Percentiles rank a stretch among this genome's conserved stretches.
These are phyloP conservation scores for Paecilomyces fulvus DNA, from an alignment of 2,329 filamentous ascomycete genomes.

Conservation along the genomic window DNA sequence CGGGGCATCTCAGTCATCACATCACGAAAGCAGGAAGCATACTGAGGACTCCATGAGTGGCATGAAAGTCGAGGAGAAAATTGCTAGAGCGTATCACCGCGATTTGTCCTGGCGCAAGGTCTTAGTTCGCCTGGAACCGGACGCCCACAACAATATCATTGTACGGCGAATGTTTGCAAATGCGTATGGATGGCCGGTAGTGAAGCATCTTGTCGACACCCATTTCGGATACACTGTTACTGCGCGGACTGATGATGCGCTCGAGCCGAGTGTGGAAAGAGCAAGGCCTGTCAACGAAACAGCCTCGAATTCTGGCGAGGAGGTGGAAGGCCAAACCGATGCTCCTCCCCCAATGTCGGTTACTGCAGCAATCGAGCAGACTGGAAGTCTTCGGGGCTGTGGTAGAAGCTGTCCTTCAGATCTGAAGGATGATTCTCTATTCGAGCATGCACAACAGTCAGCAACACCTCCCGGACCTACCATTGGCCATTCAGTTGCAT, in stretches of 20 bases:
- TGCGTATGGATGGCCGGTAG: constrained; percentile 93
- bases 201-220: constrained; percentile 89
- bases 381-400: not conserved
- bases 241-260: constrained; percentile 58
- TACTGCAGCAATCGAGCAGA: not conserved
- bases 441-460: not conserved
- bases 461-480: not conserved
- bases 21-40: constrained; percentile 3
- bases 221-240: constrained; percentile 75
- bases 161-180: constrained; percentile 96
- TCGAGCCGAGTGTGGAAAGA: constrained; percentile 59
- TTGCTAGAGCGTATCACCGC: constrained; percentile 87
- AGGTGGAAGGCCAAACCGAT: constrained; percentile 43
- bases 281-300: constrained; percentile 52
- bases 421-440: not conserved
- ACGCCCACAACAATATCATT: constrained; percentile 97
- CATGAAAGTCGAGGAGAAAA: constrained; percentile 96
- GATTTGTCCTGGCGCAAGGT: constrained; percentile 95
- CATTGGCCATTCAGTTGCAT: not conserved
- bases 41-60: constrained; percentile 19
- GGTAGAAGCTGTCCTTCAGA: not conserved
- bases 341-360: constrained; percentile 1
- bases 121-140: constrained; percentile 85
- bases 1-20: constrained; percentile 7
- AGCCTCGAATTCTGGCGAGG: constrained; percentile 56